Percentiles rank a stretch among this genome's conserved stretches.
These are phyloP conservation scores for Hericium rajendrae DNA, from an alignment of 768 basidiomycete genomes.

Conservation along the genomic window DNA sequence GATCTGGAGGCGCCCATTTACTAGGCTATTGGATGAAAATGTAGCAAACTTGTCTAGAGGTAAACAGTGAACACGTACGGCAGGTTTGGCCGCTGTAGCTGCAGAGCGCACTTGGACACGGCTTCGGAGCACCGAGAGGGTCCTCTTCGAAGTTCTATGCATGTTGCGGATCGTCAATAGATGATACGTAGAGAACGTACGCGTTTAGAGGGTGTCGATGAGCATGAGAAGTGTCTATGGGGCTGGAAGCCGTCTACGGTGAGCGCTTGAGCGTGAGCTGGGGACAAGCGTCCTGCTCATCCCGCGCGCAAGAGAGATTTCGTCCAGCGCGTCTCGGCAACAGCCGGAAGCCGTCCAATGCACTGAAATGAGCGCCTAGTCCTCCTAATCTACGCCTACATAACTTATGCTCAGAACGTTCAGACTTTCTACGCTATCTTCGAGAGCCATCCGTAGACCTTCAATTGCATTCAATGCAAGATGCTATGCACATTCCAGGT, in stretches of 20 bases:
- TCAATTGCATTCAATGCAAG: constrained; percentile 10
- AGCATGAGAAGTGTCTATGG: too few species aligned
- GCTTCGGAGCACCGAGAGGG: constrained; percentile 1
- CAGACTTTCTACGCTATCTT: background rate
- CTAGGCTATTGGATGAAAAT: constrained; percentile 2
- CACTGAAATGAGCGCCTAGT: background rate
- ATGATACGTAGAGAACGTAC: too few species aligned
- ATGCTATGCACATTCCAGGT: constrained; percentile 42
- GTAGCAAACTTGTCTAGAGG: too few species aligned
- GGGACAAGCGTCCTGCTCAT: background rate
- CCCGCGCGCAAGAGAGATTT: background rate
- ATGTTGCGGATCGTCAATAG: background rate
- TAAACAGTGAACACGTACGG: constrained; percentile 3
- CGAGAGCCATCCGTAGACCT: background rate
- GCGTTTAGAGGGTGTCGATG: too few species aligned
- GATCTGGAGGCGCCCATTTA: background rate
- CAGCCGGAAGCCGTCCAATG: background rate
- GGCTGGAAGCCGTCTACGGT: background rate
- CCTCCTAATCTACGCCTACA: too few species aligned
- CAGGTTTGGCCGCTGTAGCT: constrained; percentile 7
- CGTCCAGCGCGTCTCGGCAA: background rate
- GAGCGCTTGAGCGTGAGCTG: background rate
- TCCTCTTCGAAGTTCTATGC: constrained; percentile 7
- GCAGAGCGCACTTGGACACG: background rate
- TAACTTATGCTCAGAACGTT: background rate